These are phyloP conservation scores for Lipomyces starkeyi DNA, from an alignment of 805 yeast genomes.

Conservation along the genomic window DNA sequence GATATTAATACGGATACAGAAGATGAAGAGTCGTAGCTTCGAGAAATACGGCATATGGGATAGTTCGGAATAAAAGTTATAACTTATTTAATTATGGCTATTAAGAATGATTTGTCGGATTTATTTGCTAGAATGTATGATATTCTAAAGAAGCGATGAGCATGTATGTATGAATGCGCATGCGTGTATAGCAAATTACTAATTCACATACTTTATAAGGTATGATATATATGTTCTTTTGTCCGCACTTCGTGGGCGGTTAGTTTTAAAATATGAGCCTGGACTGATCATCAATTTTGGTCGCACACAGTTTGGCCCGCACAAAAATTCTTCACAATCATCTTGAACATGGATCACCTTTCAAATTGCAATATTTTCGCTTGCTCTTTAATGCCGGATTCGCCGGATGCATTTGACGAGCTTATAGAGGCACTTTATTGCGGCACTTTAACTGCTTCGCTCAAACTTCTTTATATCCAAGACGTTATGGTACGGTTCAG, in stretches of 20 bases:
- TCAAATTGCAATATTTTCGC: neutral
- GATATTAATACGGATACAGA: constrained; percentile 42
- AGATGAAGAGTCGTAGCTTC: constrained; percentile 27
- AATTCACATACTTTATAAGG: neutral
- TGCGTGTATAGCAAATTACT: neutral
- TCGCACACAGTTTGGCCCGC: neutral
- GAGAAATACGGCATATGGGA: neutral
- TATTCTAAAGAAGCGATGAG: neutral
- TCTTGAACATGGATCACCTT: neutral
- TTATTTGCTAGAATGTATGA: neutral
- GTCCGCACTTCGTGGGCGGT: neutral
- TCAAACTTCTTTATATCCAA: neutral
- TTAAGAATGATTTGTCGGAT: neutral
- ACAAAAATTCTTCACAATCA: neutral
- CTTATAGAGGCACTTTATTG: neutral
- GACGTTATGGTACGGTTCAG: neutral
- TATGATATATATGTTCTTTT: neutral
- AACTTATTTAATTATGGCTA: too few species aligned
- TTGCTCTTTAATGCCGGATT: neutral
- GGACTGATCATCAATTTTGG: neutral
- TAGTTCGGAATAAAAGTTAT: neutral
- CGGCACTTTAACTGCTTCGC: neutral
- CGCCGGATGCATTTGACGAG: neutral
- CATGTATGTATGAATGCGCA: neutral
- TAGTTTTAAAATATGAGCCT: neutral